These are phyloP conservation scores for Boletus vinaceobasis DNA, from an alignment of 768 basidiomycete species.

Conservation along the genomic window DNA sequence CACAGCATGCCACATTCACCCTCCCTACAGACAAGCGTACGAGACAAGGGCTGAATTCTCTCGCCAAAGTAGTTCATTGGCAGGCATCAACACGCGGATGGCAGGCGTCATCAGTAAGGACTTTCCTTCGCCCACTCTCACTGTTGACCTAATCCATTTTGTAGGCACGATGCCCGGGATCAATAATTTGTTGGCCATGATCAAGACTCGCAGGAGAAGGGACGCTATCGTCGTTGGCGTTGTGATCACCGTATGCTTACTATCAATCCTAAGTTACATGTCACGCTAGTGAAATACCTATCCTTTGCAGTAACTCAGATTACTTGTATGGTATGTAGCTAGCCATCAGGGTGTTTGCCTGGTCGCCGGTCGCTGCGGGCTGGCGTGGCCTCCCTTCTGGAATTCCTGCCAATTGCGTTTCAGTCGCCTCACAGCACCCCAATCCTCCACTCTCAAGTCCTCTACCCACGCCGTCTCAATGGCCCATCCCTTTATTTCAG, in stretches of 20 bases:
- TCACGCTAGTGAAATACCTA: constrained; percentile 21
- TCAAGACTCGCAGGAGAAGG: constrained; percentile 83
- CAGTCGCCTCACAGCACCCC: constrained; percentile 66
- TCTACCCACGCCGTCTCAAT: constrained; percentile 60
- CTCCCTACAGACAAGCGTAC: constrained; percentile 78
- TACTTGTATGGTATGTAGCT: background rate
- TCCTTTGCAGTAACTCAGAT: constrained; percentile 1
- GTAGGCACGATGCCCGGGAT: constrained; percentile 91
- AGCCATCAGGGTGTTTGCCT: background rate
- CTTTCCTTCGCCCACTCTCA: background rate
- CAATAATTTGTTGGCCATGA: constrained; percentile 87
- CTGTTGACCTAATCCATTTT: background rate
- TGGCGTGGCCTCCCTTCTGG: constrained; percentile 43
- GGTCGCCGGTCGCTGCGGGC: background rate
- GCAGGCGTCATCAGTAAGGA: constrained; percentile 71
- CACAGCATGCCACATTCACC: background rate
- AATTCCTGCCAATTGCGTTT: constrained; percentile 73
- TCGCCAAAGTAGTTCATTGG: constrained; percentile 71
- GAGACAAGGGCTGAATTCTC: constrained; percentile 93
- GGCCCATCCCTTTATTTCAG: constrained; percentile 73
- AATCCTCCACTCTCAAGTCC: constrained; percentile 33
- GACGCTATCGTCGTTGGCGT: constrained; percentile 88
- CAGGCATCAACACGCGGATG: constrained; percentile 83
- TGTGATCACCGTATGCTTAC: constrained; percentile 80
- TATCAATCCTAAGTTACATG: constrained; percentile 56